Evolutionary conservation across 202 grass and related monocot species (phyloP).

Genomic region (Setaria viridis): DNA sequence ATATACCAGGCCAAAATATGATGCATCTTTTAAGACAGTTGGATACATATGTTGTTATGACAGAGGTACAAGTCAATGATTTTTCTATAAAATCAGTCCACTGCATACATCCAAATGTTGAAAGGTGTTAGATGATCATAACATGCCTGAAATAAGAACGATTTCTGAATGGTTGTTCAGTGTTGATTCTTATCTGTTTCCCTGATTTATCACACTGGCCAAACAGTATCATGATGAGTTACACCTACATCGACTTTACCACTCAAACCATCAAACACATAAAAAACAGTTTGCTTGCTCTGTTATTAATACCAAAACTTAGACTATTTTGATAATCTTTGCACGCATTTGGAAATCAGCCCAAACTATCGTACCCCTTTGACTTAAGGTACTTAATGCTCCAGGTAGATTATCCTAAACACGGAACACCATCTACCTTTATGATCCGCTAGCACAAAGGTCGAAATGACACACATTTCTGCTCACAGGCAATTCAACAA

Average conservation of each 20-base stretch:
- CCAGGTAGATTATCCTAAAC: conserved; percentile 16
- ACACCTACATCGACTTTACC: neutral
- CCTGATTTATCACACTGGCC: neutral
- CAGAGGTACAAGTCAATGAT: neutral
- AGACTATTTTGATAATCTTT: neutral
- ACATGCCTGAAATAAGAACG: conserved; percentile 7
- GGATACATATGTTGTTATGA: neutral
- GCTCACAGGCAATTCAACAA: conserved; percentile 47
- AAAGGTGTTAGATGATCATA: neutral
- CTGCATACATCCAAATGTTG: neutral
- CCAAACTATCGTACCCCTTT: neutral
- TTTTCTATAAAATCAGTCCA: neutral
- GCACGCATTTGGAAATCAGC: conserved; percentile 2
- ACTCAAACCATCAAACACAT: neutral
- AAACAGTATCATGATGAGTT: neutral
- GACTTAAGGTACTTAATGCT: neutral
- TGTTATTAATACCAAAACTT: neutral
- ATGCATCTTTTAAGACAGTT: neutral
- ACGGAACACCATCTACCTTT: neutral
- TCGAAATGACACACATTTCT: neutral
- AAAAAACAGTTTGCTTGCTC: neutral
- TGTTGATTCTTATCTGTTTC: neutral
- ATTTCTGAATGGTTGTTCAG: neutral
- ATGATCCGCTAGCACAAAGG: neutral
- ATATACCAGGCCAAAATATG: neutral